Base-by-base conservation (phyloP, 2,329 filamentous ascomycete species). In the Exophiala calicioides region DNA sequence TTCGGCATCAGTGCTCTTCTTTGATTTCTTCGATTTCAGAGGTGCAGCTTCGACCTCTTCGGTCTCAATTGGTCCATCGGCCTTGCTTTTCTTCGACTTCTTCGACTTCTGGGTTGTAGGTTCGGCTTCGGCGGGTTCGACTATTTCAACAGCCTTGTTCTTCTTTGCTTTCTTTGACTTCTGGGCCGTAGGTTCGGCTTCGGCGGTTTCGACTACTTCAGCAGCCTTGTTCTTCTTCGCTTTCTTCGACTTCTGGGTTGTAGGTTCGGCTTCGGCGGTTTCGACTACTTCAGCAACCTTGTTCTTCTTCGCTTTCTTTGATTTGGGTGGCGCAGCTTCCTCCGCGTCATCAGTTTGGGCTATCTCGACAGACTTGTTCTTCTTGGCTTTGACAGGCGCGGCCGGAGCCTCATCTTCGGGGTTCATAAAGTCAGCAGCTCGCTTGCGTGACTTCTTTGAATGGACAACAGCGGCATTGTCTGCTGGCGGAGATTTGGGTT, bases 61-160 rank as follows among this genome's bases (percentile, higher is more conserved):
- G n/a, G n/a, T n/a, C n/a, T n/a, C n/a, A n/a, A n/a, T n/a, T n/a
- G n/a, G n/a, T n/a, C n/a, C n/a, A n/a, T n/a, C n/a, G n/a, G n/a
- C n/a, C n/a, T n/a, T n/a, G n/a, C n/a, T n/a, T n/a, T 27, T 73
- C 56, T 41, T 58, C 52, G 19, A 18, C 26, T 52, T 52, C 52
- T 52, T 52, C 9, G 47, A 38, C 36, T 57, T 53, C 18, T 56
- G 52, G 12, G 50, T 53, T 54, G 77, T 36, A 19, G 56, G 34
- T 19, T 44, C 42, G 6, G 40, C 21, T 24, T 31, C 45, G 27
- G 35, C 27, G 12, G 37, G 37, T 4, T 34, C 23, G 5, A 74
- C 76, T 1, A 77, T 71, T 58, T 77, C 78, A 67, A 81, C 80
- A 48, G 68, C 56, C 46, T 73, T 69, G 61, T 75, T 76, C 62